Evolutionary conservation across 1,139 yeast genomes (phyloP).

Genomic region (Magnusiomyces fungicola): DNA sequence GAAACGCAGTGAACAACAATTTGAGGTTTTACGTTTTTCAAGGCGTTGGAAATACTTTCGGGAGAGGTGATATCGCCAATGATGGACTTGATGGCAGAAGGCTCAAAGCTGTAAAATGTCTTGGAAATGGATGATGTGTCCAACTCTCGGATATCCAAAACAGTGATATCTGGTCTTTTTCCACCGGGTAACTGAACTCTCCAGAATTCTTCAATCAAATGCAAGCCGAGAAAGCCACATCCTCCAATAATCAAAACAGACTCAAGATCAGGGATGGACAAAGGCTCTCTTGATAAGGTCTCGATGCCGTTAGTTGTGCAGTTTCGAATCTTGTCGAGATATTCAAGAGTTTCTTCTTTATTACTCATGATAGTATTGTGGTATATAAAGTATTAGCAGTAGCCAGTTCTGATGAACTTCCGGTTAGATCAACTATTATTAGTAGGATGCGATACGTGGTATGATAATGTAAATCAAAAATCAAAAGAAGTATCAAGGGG

Average conservation of each 20-base stretch:
- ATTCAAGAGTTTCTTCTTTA: too few species aligned
- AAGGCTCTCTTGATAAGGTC: neutral
- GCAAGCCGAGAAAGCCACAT: slow-evolving; percentile 90
- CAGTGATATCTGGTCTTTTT: slow-evolving; percentile 71
- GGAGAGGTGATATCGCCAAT: slow-evolving; percentile 80
- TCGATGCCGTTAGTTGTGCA: slow-evolving; percentile 1
- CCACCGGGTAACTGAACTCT: slow-evolving; percentile 32
- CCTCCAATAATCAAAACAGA: slow-evolving; percentile 89
- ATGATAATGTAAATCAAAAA: too few species aligned
- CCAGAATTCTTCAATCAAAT: slow-evolving; percentile 78
- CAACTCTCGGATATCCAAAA: slow-evolving; percentile 84
- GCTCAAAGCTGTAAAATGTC: slow-evolving; percentile 65
- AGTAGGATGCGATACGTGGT: too few species aligned
- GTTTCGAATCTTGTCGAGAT: slow-evolving; percentile 1
- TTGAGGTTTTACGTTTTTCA: slow-evolving; percentile 51
- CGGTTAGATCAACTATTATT: too few species aligned
- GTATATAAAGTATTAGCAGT: neutral
- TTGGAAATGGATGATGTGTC: slow-evolving; percentile 51
- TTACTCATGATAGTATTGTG: too few species aligned
- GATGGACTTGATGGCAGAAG: slow-evolving; percentile 48
- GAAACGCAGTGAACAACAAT: slow-evolving; percentile 95
- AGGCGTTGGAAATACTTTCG: slow-evolving; percentile 59
- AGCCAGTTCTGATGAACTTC: too few species aligned
- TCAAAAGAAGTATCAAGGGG: too few species aligned
- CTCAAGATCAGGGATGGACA: slow-evolving; percentile 24